phyloP scores from a whole-genome alignment of 768 basidiomycete genomes.

The Wakefieldia striispora region DNA sequence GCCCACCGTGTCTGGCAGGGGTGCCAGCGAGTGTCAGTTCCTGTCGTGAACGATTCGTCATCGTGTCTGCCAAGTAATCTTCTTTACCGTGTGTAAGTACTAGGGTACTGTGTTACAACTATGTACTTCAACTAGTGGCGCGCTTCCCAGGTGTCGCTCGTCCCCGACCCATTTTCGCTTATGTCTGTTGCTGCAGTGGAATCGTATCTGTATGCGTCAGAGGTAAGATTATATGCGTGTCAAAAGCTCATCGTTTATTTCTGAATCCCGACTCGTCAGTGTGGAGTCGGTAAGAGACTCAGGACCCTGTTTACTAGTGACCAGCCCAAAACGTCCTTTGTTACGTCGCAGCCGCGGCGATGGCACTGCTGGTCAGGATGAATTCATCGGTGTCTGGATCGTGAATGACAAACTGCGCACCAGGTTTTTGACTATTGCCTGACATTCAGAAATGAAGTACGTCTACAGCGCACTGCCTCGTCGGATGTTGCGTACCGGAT shows the following conservation, averaged over 20 bases:
- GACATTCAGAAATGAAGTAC: conserved; percentile 12
- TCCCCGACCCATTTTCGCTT: no score
- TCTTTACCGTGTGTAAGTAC: no score
- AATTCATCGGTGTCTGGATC: background rate
- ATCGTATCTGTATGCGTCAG: no score
- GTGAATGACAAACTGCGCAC: background rate
- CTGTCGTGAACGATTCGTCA: no score
- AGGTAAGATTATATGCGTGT: background rate
- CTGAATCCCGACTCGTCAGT: background rate
- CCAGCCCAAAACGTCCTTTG: background rate
- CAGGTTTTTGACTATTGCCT: conserved; percentile 19
- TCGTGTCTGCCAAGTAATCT: no score
- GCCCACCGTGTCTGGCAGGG: no score
- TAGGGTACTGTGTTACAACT: no score
- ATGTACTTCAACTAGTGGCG: no score
- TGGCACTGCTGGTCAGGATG: conserved; percentile 11
- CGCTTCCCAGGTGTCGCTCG: no score
- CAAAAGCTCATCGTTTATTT: background rate
- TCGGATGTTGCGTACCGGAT: background rate
- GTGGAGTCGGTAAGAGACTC: conserved; percentile 8
- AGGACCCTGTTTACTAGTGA: no score
- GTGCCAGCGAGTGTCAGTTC: no score
- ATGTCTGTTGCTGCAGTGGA: conserved; percentile 22
- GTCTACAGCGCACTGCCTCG: background rate
- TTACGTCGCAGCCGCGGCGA: conserved; percentile 7